These are phyloP conservation scores for Dryadomyces quercivorus DNA, from an alignment of 2,329 filamentous ascomycete species.

Conservation along the genomic window DNA sequence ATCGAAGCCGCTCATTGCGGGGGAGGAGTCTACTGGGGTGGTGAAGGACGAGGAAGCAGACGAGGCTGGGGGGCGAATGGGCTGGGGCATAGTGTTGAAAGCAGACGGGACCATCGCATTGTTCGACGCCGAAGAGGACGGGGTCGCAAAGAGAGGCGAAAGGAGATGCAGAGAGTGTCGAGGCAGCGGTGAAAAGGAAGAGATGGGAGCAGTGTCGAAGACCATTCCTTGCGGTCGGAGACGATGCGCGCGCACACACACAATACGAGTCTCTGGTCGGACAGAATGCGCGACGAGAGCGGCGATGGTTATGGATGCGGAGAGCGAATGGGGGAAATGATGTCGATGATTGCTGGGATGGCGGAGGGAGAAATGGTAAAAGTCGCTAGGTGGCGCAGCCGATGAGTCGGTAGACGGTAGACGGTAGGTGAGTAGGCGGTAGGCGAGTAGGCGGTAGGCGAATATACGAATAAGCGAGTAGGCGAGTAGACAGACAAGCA, in stretches of 20 bases:
- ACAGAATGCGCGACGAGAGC: neutral
- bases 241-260: neutral
- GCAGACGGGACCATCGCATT: conserved; percentile 32
- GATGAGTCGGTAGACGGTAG: too few species aligned
- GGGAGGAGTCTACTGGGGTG: conserved; percentile 19
- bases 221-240: neutral
- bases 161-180: neutral
- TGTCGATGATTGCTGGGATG: too few species aligned
- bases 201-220: neutral
- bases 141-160: conserved; percentile 5
- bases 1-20: conserved; percentile 24
- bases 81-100: conserved; percentile 27
- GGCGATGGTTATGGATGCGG: neutral
- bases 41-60: conserved; percentile 20
- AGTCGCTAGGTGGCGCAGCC: too few species aligned
- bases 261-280: neutral
- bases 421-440: too few species aligned
- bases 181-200: neutral
- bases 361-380: too few species aligned
- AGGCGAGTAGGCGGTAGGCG: too few species aligned
- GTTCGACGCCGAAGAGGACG: conserved; percentile 17
- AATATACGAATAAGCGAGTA: too few species aligned
- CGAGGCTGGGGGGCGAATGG: conserved; percentile 22
- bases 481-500: neutral
- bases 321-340: neutral